These are phyloP conservation scores for Platismatia glauca DNA, from an alignment of 495 filamentous ascomycete genomes.

Conservation along the genomic window DNA sequence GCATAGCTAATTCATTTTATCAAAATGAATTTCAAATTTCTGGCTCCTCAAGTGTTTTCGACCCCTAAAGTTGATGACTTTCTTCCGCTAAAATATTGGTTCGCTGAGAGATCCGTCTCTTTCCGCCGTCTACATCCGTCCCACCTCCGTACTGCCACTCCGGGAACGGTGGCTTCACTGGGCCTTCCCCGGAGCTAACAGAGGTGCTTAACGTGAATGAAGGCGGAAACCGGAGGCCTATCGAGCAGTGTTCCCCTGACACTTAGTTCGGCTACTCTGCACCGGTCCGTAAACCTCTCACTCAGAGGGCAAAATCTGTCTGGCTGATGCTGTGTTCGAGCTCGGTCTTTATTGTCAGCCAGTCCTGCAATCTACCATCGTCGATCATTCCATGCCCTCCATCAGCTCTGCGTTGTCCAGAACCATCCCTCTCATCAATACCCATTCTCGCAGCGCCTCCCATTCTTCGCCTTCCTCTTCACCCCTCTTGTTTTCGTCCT, in stretches of 20 bases:
- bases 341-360: background rate
- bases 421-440: constrained; percentile 73
- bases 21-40: background rate
- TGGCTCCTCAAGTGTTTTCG: background rate
- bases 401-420: constrained; percentile 79
- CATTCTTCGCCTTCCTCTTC: constrained; percentile 89
- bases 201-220: background rate
- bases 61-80: background rate
- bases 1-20: constrained; percentile 33
- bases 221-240: background rate
- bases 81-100: background rate
- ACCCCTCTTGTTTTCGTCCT: constrained; percentile 64
- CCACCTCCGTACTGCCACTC: background rate
- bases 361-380: background rate
- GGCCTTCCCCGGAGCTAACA: background rate
- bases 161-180: background rate
- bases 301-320: background rate
- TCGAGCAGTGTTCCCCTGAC: background rate
- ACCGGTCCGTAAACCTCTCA: background rate
- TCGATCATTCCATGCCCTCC: constrained; percentile 71
- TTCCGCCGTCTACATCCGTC: background rate
- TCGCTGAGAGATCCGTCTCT: background rate
- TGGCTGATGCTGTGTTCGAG: background rate
- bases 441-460: constrained; percentile 72
- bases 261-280: background rate